Conservation (phyloP, 805 yeast genomes). For the Vanderwaltozyma yarrowii region DNA sequence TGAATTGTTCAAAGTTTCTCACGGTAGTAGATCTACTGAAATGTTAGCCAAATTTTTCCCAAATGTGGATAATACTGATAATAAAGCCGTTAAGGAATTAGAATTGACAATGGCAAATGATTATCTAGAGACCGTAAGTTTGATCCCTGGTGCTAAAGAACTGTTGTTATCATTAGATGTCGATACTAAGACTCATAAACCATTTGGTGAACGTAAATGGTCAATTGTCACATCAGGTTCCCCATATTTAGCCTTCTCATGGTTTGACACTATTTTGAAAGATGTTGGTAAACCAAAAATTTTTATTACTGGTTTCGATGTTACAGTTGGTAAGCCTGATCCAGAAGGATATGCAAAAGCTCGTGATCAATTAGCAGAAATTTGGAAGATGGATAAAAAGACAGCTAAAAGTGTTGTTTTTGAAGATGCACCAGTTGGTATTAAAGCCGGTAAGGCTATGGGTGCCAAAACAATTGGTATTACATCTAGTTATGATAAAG, state of each 20-base stretch:
- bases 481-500: conserved; percentile 59
- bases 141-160: conserved; percentile 59
- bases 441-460: conserved; percentile 62
- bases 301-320: conserved; percentile 68
- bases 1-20: conserved; percentile 53
- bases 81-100: conserved; percentile 39
- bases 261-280: conserved; percentile 48
- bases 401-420: conserved; percentile 44
- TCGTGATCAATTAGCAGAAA: conserved; percentile 40
- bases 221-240: conserved; percentile 77
- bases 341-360: conserved; percentile 65
- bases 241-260: conserved; percentile 53
- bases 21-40: conserved; percentile 67
- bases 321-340: conserved; percentile 63
- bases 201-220: conserved; percentile 41
- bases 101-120: conserved; percentile 54
- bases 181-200: conserved; percentile 8
- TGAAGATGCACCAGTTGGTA: conserved; percentile 80
- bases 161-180: conserved; percentile 40
- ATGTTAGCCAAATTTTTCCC: conserved; percentile 58
- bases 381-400: conserved; percentile 14
- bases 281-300: conserved; percentile 49
- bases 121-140: conserved; percentile 53
- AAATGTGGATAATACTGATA: conserved; percentile 46
- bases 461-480: conserved; percentile 70